Percentiles rank a stretch among this genome's conserved stretches.
phyloP scores from a whole-genome alignment of 202 grass and related monocot genomes.

The Sporobolus alterniflorus region DNA sequence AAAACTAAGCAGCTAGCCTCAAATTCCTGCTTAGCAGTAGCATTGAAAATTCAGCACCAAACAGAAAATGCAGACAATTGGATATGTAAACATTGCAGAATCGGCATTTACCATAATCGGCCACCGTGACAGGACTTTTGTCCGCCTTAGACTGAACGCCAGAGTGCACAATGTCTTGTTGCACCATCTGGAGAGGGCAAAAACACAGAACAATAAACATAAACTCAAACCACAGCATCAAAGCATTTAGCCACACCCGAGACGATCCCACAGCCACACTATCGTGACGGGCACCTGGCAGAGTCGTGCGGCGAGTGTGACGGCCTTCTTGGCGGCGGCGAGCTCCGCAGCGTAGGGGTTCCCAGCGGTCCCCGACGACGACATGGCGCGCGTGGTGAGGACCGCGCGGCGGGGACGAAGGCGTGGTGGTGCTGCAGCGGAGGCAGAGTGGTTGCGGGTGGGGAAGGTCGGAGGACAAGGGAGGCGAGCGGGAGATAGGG shows the following conservation, averaged over 20 bases:
- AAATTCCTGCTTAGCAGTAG: conserved; percentile 6
- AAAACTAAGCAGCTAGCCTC: not conserved
- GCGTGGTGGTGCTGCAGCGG: not conserved
- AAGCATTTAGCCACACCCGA: too few relatives aligned
- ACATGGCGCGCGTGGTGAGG: conserved; percentile 26
- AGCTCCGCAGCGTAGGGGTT: conserved; percentile 73
- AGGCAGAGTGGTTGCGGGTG: not conserved
- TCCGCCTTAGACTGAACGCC: conserved; percentile 88
- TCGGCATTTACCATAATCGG: conserved; percentile 79
- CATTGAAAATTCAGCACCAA: not conserved
- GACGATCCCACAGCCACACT: too few relatives aligned
- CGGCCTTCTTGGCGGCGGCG: too few relatives aligned
- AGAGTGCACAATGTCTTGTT: conserved; percentile 75
- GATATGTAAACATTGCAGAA: not conserved
- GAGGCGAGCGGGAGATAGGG: not conserved
- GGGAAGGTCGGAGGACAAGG: not conserved
- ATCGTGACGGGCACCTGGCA: too few relatives aligned
- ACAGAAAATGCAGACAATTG: not conserved
- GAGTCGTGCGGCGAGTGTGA: conserved; percentile 83
- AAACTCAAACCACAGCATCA: not conserved
- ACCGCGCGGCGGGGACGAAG: not conserved
- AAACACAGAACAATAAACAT: conserved; percentile 19
- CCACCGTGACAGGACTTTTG: conserved; percentile 89
- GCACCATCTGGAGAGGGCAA: conserved; percentile 58
- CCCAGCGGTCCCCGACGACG: conserved; percentile 24